These are phyloP conservation scores for Tolypocladium guangdongense DNA, from an alignment of 2,329 filamentous ascomycete species.

Conservation along the genomic window DNA sequence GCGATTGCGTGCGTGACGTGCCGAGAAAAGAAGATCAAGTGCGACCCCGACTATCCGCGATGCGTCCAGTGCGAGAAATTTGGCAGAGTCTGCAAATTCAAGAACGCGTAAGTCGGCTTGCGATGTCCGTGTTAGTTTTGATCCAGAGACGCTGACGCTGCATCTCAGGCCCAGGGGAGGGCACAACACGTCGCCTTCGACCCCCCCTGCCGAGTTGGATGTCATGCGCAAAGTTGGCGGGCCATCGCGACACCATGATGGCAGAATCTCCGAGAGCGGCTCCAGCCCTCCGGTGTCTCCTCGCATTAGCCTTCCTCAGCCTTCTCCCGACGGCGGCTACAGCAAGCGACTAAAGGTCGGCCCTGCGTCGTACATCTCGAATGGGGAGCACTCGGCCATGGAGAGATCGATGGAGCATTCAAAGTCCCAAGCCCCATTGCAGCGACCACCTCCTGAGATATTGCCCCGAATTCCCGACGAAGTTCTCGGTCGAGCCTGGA, in stretches of 20 bases:
- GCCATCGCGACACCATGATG: constrained; percentile 23
- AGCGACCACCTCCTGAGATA: constrained; percentile 25
- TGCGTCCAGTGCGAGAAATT: constrained; percentile 92
- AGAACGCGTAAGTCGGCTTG: constrained; percentile 66
- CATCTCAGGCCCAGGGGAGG: constrained; percentile 41
- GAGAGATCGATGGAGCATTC: constrained; percentile 23
- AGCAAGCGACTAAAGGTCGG: constrained; percentile 39
- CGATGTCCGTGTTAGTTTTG: neutral
- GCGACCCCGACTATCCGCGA: constrained; percentile 76
- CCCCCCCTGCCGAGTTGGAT: constrained; percentile 40
- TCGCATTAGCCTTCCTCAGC: constrained; percentile 22
- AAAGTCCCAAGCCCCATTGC: constrained; percentile 25
- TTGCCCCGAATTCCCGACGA: constrained; percentile 36
- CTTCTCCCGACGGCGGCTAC: constrained; percentile 23
- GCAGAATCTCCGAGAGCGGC: constrained; percentile 28
- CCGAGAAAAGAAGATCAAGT: constrained; percentile 96
- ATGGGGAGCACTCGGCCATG: constrained; percentile 18
- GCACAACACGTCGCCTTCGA: constrained; percentile 44
- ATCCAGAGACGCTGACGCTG: constrained; percentile 1
- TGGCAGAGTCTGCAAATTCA: constrained; percentile 72
- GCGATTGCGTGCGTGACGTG: constrained; percentile 91
- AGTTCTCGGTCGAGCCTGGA: constrained; percentile 36
- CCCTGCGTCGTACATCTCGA: constrained; percentile 33
- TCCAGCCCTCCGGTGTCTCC: constrained; percentile 39
- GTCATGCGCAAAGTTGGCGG: constrained; percentile 25